These are phyloP conservation scores for Parastagonospora nodorum DNA, from an alignment of 2,329 filamentous ascomycete species.

Conservation along the genomic window DNA sequence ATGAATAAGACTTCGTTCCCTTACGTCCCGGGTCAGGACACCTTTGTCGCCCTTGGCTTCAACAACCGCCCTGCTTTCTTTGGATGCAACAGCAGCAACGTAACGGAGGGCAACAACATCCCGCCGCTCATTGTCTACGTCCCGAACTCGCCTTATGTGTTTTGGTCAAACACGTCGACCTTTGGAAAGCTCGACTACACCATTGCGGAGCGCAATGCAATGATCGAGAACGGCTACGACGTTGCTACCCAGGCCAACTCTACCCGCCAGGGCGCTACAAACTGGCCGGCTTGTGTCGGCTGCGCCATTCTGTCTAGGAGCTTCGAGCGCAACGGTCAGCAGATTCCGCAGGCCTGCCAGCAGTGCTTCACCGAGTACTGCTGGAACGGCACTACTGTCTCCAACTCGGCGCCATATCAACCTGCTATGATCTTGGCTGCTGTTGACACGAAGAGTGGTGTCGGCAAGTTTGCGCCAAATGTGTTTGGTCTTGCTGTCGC, in stretches of 20 bases:
- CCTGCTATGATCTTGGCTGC: conserved; percentile 27
- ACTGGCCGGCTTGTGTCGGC: conserved; percentile 84
- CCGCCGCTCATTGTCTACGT: conserved; percentile 83
- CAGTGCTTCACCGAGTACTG: conserved; percentile 83
- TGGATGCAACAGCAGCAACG: conserved; percentile 72
- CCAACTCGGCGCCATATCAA: conserved; percentile 31
- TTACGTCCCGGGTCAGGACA: conserved; percentile 72
- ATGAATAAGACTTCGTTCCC: conserved; percentile 77
- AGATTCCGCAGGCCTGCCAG: conserved; percentile 72
- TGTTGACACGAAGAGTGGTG: conserved; percentile 27
- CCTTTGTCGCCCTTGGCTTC: conserved; percentile 76
- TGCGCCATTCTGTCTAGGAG: conserved; percentile 84
- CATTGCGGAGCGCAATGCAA: conserved; percentile 70
- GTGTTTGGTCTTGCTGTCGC: too few relatives aligned
- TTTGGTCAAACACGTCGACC: conserved; percentile 78
- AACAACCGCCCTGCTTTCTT: conserved; percentile 81
- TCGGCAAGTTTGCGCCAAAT: conserved; percentile 15
- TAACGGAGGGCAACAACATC: conserved; percentile 53
- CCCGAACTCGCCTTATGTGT: conserved; percentile 81
- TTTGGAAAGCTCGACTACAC: conserved; percentile 67
- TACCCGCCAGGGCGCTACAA: conserved; percentile 63
- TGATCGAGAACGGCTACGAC: conserved; percentile 87
- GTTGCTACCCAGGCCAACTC: conserved; percentile 82
- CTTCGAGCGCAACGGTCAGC: conserved; percentile 70
- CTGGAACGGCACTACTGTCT: conserved; percentile 79